Base-by-base conservation (phyloP, 169 alveolate species). In the Plasmodium yoelii region DNA sequence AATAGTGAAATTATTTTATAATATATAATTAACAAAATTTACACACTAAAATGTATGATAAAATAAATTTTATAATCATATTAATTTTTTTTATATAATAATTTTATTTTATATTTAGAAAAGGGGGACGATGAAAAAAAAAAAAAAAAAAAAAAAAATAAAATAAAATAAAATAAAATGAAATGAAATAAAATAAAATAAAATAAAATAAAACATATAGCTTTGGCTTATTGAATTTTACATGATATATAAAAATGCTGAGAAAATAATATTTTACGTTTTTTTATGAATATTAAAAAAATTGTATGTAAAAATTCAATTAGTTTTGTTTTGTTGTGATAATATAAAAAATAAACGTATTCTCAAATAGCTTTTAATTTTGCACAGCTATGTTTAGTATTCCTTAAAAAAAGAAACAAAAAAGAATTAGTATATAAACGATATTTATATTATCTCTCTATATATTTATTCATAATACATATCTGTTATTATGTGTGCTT, bases 61-160 rank as follows among this genome's bases (percentile, higher is more conserved):
- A 61, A 39, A 8, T 34, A 6, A 15, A 22, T 74, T 63, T 51
- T 42, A 53, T 49, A 28, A 49, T 26, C 28, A 34, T 34, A 28
- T 24, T 10, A 9, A 64, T 24, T 19, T 18, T 56, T 24, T 39
- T 22, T 22, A 22, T 22, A 22, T 22, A 22, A 34, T 34, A 64
- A 60, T 55, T 18, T 22, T 55, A 56, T 18, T 46, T 64, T 56
- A 19, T 22, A 55, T 55, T 69, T 55, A 34, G 26, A 18, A 24
- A 69, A 24, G 7, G 24, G 9, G 44, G 71, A 12, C 28, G 28
- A 46, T 44, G 18, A 68, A 44, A 69, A 69, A 47, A 69, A 68
- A 46, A 69, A 51, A 5, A 70, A 70, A 18, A 70, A 70, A 18
- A 70, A 70, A 12, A n/a, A n/a, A n/a, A n/a, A n/a, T n/a, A n/a